Conservation (phyloP, 2,329 filamentous ascomycete species). For the Leptographium wingfieldii region DNA sequence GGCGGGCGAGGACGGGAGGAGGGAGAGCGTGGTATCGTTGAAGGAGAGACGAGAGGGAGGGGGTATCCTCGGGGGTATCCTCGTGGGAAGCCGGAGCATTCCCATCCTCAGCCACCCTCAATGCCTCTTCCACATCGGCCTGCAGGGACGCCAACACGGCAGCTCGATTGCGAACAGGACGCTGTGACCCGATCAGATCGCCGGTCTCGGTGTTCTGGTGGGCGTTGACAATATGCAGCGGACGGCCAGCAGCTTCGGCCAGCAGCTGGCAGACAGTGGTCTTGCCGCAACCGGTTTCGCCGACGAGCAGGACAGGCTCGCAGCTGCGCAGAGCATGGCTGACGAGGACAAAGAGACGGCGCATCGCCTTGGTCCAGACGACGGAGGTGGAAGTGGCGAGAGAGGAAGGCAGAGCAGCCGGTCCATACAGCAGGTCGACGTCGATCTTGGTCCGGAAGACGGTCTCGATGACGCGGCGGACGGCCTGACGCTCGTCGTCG, state of each 20-base stretch:
- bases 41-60: slow-evolving; percentile 41
- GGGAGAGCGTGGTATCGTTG: slow-evolving; percentile 43
- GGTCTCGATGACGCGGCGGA: slow-evolving; percentile 78
- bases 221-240: slow-evolving; percentile 84
- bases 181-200: slow-evolving; percentile 89
- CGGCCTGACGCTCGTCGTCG: slow-evolving; percentile 67
- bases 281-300: slow-evolving; percentile 95
- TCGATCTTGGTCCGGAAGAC: slow-evolving; percentile 82
- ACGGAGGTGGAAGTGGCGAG: not conserved
- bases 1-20: slow-evolving; percentile 25
- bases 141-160: slow-evolving; percentile 55
- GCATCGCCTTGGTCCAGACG: slow-evolving; percentile 94
- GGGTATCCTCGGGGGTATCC: slow-evolving; percentile 9
- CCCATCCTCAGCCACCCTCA: not conserved
- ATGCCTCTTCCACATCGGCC: slow-evolving; percentile 20
- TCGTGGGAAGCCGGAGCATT: slow-evolving; percentile 6
- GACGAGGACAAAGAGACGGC: slow-evolving; percentile 81
- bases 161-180: slow-evolving; percentile 76
- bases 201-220: slow-evolving; percentile 98
- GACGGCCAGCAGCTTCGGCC: slow-evolving; percentile 63
- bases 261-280: slow-evolving; percentile 92
- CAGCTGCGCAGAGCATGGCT: slow-evolving; percentile 75
- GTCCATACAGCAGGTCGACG: slow-evolving; percentile 57
- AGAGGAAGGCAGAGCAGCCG: slow-evolving; percentile 10
- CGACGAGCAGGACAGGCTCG: slow-evolving; percentile 86